Evolutionary conservation across 208 protist species (phyloP), one percentile per base, ranked within the genome.

Genomic region (Crithidia acanthocephali): DNA sequence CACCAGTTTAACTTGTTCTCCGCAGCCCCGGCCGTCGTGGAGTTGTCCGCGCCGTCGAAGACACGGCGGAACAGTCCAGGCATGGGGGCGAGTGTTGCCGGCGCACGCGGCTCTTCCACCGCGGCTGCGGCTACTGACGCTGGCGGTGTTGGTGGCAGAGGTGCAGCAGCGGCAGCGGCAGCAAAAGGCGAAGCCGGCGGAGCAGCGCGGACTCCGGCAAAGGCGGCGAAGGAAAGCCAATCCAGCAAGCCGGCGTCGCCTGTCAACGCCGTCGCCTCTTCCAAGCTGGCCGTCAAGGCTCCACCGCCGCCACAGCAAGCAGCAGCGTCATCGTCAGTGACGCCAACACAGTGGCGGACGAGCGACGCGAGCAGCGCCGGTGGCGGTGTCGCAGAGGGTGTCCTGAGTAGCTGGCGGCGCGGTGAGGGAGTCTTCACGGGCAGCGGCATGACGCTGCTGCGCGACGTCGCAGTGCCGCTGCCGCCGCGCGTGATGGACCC

Each of bases 1-100:
- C 68, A 80, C 6, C 7, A 62, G 15, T 91, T 81, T 66, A 87
- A 67, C 40, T 61, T 91, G 5, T 72, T 90, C 20, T 42, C 75
- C n/a, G 10, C 40, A 2, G 11, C 15, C 32, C 18, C 42, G 15
- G 28, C n/a, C 28, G 40, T 11, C 10, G 42, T 23, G 27, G 45
- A 35, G 51, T n/a, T 23, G 30, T 23, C n/a, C 3, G 59, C 27
- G 37, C 5, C 35, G 37, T 30, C 58, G n/a, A 27, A 6, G 37
- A n/a, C 35, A 30, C 52, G 33, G 15, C 16, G 45, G 15, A 61
- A 16, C 44, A 50, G 30, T 33, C 33, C 51, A 0, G 5, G 30
- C 25, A 4, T 8, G 28, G 30, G 33, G 35, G 15, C n/a, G 5
- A 18, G 20, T 16, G 58, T 25, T 11, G 25, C 15, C 9, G 16